A percentile compares a stretch with the other conserved stretches of the same genome.
phyloP scores from a whole-genome alignment of 2,329 filamentous ascomycete species.

The Fonsecaea multimorphosa region DNA sequence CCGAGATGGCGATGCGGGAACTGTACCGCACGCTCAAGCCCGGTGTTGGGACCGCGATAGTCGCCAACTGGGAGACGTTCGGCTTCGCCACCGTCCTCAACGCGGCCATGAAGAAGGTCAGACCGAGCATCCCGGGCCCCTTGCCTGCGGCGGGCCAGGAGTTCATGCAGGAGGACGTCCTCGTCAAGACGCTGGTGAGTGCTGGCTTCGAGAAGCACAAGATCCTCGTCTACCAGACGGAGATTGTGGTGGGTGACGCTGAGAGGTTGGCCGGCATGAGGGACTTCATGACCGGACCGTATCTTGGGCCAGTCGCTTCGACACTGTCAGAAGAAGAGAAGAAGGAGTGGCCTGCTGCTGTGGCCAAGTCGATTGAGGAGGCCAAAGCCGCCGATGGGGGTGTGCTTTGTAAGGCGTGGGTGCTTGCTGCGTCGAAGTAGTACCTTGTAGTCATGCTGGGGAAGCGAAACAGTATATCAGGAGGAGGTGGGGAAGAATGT shows the following conservation, averaged over 20 bases:
- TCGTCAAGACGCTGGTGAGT: background rate
- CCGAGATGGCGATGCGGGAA: background rate
- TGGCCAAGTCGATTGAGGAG: background rate
- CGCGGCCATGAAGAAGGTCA: conserved; percentile 2
- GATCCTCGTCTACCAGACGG: background rate
- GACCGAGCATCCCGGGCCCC: background rate
- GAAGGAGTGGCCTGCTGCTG: background rate
- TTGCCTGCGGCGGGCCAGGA: background rate
- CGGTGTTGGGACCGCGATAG: background rate
- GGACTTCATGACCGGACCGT: background rate
- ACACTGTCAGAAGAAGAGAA: background rate
- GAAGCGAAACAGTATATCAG: too few species aligned
- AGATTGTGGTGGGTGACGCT: background rate
- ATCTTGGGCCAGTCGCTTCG: background rate
- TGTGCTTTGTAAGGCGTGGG: background rate
- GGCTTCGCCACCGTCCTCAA: background rate
- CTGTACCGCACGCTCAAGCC: background rate
- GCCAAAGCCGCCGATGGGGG: background rate
- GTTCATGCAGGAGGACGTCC: background rate
- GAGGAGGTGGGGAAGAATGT: too few species aligned
- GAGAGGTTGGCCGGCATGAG: background rate
- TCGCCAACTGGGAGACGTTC: conserved; percentile 8
- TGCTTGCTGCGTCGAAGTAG: background rate
- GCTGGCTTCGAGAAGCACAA: background rate
- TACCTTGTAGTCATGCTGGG: too few species aligned